Conservation (phyloP, 2,329 filamentous ascomycete species). For the Calycina marina region DNA sequence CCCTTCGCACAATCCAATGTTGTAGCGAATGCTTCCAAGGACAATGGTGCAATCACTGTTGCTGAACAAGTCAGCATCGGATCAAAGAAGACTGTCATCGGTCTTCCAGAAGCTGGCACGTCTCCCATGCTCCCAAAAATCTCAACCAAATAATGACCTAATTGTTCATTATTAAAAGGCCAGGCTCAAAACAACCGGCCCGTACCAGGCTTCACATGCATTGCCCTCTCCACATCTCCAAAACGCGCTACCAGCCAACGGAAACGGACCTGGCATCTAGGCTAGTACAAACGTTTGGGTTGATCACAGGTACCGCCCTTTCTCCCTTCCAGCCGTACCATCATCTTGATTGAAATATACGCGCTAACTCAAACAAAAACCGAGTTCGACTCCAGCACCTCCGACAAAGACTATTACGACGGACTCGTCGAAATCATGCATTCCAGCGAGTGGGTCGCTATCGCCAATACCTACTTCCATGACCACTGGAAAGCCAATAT, state of each 20-base stretch:
- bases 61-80: slow-evolving; percentile 29
- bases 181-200: too few species aligned
- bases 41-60: slow-evolving; percentile 28
- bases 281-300: slow-evolving; percentile 33
- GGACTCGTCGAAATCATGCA: slow-evolving; percentile 31
- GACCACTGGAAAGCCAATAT: slow-evolving; percentile 25
- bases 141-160: background rate
- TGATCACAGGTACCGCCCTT: slow-evolving; percentile 23
- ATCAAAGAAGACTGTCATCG: slow-evolving; percentile 37
- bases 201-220: too few species aligned
- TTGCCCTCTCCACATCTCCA: slow-evolving; percentile 10
- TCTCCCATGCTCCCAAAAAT: background rate
- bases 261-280: slow-evolving; percentile 37
- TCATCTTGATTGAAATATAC: too few species aligned
- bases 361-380: too few species aligned
- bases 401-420: slow-evolving; percentile 29
- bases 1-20: too few species aligned
- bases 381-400: too few species aligned
- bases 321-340: too few species aligned
- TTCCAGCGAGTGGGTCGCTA: slow-evolving; percentile 28
- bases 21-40: too few species aligned
- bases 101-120: slow-evolving; percentile 10
- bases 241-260: slow-evolving; percentile 29
- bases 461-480: slow-evolving; percentile 29
- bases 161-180: background rate